Conservation (phyloP, 352 stramenopile genomes). For the Pythium apleroticum region DNA sequence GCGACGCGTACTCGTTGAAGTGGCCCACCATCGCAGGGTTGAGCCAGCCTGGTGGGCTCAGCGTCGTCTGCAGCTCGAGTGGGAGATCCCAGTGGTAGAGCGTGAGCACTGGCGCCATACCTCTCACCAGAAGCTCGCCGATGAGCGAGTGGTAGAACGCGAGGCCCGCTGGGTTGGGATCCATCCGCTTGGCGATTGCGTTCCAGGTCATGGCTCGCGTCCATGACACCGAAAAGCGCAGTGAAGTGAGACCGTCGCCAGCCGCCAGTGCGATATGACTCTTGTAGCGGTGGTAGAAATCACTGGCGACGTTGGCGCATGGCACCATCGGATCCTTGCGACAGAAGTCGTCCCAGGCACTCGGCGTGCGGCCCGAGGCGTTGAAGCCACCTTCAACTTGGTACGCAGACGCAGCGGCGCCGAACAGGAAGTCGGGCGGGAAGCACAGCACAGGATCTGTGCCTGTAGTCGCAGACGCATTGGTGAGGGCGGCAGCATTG, state of each 20-base stretch:
- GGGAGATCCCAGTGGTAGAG: slow-evolving; percentile 97
- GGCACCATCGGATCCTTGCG: slow-evolving; percentile 49
- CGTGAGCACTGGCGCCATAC: slow-evolving; percentile 88
- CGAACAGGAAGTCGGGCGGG: slow-evolving; percentile 71
- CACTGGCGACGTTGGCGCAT: slow-evolving; percentile 88
- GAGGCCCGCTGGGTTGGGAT: slow-evolving; percentile 79
- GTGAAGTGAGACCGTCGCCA: slow-evolving; percentile 82
- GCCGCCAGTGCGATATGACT: slow-evolving; percentile 91
- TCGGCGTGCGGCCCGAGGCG: slow-evolving; percentile 64
- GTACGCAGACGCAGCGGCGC: slow-evolving; percentile 85
- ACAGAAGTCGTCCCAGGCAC: slow-evolving; percentile 92
- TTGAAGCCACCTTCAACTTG: slow-evolving; percentile 91
- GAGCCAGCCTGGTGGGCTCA: background rate
- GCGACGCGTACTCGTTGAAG: slow-evolving; percentile 70
- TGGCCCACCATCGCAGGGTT: slow-evolving; percentile 32
- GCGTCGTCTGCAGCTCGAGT: slow-evolving; percentile 48
- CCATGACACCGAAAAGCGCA: slow-evolving; percentile 89
- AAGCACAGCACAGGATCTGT: slow-evolving; percentile 31
- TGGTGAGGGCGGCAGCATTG: background rate
- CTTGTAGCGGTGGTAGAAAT: slow-evolving; percentile 90
- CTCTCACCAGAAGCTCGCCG: slow-evolving; percentile 7
- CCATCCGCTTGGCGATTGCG: slow-evolving; percentile 33
- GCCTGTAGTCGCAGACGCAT: background rate
- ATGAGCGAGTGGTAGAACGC: slow-evolving; percentile 76
- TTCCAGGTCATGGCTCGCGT: slow-evolving; percentile 40